A percentile compares a stretch with the other conserved stretches of the same genome.
Evolutionary conservation across 306 rosid species (phyloP).

Genomic region (Alnus glutinosa): DNA sequence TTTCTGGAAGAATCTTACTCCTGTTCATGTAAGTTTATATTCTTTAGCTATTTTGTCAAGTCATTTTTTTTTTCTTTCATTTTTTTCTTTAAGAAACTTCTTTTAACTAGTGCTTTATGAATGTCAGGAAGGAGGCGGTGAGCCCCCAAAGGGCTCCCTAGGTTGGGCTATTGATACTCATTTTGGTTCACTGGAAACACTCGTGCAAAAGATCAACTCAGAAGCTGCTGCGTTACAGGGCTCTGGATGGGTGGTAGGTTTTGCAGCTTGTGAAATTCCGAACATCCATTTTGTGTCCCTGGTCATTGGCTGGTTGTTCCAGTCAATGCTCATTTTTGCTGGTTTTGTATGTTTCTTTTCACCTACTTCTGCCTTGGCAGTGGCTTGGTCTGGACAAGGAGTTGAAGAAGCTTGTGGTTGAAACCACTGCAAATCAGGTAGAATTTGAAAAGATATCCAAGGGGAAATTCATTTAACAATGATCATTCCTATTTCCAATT

Average conservation of each 20-base stretch:
- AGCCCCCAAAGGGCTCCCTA: conserved; percentile 65
- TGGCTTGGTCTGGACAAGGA: conserved; percentile 98
- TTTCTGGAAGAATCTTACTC: conserved; percentile 81
- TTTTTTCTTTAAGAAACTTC: background rate
- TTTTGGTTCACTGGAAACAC: conserved; percentile 71
- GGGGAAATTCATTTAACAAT: background rate
- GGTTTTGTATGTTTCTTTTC: conserved; percentile 18
- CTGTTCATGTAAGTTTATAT: conserved; percentile 49
- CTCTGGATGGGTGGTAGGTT: conserved; percentile 99
- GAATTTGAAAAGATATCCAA: background rate
- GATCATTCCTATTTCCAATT: background rate
- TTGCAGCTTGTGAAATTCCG: conserved; percentile 26
- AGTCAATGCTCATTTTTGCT: background rate
- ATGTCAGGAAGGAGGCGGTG: conserved; percentile 96
- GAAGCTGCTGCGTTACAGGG: conserved; percentile 98
- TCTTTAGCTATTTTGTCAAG: conserved; percentile 6
- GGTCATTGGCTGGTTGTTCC: conserved; percentile 6
- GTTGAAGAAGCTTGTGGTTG: conserved; percentile 78
- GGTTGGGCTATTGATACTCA: conserved; percentile 86
- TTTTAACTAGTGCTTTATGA: conserved; percentile 14
- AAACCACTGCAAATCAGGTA: conserved; percentile 96
- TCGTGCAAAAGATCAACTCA: conserved; percentile 62
- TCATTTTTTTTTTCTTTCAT: background rate
- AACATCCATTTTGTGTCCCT: conserved; percentile 7
- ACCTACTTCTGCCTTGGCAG: conserved; percentile 45